Evolutionary conservation across 169 alveolate species (phyloP).

Genomic region (Cryptosporidium felis): DNA sequence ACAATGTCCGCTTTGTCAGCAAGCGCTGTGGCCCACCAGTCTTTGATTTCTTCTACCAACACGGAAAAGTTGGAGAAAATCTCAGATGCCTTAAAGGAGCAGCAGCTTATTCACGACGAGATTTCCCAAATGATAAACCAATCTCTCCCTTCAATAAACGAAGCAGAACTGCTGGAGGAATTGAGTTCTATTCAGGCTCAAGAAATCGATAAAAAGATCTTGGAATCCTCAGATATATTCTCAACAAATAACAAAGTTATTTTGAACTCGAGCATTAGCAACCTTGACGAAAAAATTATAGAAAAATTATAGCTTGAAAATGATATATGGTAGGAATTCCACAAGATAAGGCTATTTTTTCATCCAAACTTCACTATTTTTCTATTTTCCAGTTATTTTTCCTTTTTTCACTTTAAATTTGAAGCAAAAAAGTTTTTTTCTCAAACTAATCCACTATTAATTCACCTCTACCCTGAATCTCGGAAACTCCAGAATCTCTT

Average conservation of each 20-base stretch:
- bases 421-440: neutral
- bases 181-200: slow-evolving; percentile 69
- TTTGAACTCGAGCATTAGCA: slow-evolving; percentile 17
- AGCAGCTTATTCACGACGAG: slow-evolving; percentile 53
- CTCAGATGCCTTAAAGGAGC: slow-evolving; percentile 53
- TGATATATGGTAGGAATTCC: no score
- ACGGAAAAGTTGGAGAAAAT: slow-evolving; percentile 58
- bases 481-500: slow-evolving; percentile 31
- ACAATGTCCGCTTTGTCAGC: slow-evolving; percentile 70
- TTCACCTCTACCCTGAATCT: slow-evolving; percentile 13
- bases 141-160: slow-evolving; percentile 70
- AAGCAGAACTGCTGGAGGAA: slow-evolving; percentile 50
- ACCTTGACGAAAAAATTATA: slow-evolving; percentile 43
- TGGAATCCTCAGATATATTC: slow-evolving; percentile 58
- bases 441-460: no score
- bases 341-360: neutral
- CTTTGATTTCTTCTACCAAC: slow-evolving; percentile 29
- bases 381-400: neutral
- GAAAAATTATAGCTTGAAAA: slow-evolving; percentile 33
- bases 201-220: slow-evolving; percentile 51
- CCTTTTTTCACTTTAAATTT: neutral
- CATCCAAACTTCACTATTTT: neutral
- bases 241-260: neutral
- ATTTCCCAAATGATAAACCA: slow-evolving; percentile 65
- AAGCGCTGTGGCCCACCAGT: slow-evolving; percentile 57